Conservation (phyloP, 2,329 filamentous ascomycete genomes). For the Fusarium concolor region DNA sequence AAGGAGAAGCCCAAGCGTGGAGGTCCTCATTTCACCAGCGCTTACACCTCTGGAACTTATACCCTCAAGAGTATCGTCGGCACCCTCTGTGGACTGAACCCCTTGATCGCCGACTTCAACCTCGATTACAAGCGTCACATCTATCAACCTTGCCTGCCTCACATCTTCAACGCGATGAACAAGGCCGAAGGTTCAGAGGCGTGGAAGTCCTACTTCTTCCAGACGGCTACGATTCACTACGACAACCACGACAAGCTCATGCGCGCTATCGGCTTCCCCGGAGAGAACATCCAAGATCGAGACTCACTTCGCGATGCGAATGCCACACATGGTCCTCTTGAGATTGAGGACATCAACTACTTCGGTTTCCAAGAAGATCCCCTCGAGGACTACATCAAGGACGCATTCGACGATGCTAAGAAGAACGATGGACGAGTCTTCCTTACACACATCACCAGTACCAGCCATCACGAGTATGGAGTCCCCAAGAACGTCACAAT, state of each 20-base stretch:
- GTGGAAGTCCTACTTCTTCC: conserved; percentile 51
- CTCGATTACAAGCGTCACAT: conserved; percentile 55
- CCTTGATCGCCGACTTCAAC: conserved; percentile 57
- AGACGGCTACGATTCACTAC: conserved; percentile 50
- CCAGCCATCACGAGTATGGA: conserved; percentile 50
- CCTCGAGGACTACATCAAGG: conserved; percentile 50
- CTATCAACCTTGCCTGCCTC: conserved; percentile 59
- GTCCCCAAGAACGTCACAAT: conserved; percentile 46
- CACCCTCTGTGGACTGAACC: conserved; percentile 56
- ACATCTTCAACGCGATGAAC: conserved; percentile 52
- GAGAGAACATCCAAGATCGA: conserved; percentile 43
- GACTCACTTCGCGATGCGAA: conserved; percentile 47
- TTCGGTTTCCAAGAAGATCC: conserved; percentile 50
- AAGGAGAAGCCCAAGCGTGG: conserved; percentile 46
- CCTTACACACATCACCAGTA: conserved; percentile 51
- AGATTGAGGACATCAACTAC: conserved; percentile 51
- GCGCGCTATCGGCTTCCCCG: conserved; percentile 47
- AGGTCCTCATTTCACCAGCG: conserved; percentile 56
- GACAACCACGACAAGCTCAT: conserved; percentile 52
- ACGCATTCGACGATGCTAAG: conserved; percentile 47
- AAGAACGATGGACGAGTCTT: conserved; percentile 50
- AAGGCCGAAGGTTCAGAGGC: conserved; percentile 26
- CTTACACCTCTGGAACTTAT: conserved; percentile 56
- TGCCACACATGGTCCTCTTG: conserved; percentile 48
- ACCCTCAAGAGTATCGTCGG: conserved; percentile 58